These are phyloP conservation scores for Saccharomycopsis fermentans DNA, from an alignment of 805 yeast species.

Conservation along the genomic window DNA sequence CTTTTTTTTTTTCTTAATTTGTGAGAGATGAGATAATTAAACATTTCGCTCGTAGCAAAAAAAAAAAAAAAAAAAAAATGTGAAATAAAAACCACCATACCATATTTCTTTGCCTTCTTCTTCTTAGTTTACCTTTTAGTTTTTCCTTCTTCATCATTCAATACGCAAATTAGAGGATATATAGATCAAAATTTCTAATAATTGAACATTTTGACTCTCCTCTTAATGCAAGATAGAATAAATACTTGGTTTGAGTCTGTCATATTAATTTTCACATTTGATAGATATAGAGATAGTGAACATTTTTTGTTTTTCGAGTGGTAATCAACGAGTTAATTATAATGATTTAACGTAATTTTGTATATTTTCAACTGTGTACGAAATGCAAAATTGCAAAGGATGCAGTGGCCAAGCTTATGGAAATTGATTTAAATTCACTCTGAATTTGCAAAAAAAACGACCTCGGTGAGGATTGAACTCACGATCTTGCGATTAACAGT, in stretches of 20 bases:
- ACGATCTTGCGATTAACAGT: conserved; percentile 57
- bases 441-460: conserved; percentile 32
- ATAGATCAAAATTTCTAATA: neutral
- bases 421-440: too few species aligned
- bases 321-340: neutral
- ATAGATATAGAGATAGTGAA: conserved; percentile 15
- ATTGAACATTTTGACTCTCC: conserved; percentile 23
- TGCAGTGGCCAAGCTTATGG: too few species aligned
- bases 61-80: neutral
- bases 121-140: neutral
- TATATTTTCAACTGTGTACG: neutral
- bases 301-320: neutral
- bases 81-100: too few species aligned
- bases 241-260: conserved; percentile 16
- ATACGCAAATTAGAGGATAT: neutral
- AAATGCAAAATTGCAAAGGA: too few species aligned
- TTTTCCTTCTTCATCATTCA: conserved; percentile 3
- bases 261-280: conserved; percentile 1
- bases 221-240: conserved; percentile 3
- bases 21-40: neutral
- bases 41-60: neutral
- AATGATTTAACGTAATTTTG: too few species aligned
- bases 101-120: neutral
- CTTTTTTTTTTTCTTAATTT: neutral
- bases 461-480: conserved; percentile 54